Conservation (phyloP, 2,329 filamentous ascomycete species). For the Cercospora zeina region DNA sequence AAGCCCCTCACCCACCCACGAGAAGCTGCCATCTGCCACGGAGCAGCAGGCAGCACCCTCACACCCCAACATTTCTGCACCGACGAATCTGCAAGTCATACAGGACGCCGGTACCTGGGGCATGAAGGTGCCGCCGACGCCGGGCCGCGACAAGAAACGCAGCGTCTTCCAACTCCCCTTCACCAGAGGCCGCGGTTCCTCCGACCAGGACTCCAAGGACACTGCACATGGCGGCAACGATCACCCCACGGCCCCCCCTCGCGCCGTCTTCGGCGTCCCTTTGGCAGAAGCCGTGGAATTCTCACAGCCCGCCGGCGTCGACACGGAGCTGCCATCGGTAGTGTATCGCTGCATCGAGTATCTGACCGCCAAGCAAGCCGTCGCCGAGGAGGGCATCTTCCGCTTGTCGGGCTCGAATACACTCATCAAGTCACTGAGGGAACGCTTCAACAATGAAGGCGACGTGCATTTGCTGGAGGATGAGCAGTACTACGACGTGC, state of each 20-base stretch:
- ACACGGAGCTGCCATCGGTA: slow-evolving; percentile 80
- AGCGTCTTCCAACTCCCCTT: slow-evolving; percentile 58
- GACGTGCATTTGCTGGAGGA: slow-evolving; percentile 82
- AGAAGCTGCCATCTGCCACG: slow-evolving; percentile 40
- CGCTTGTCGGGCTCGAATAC: slow-evolving; percentile 94
- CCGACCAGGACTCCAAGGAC: slow-evolving; percentile 54
- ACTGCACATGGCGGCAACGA: slow-evolving; percentile 30
- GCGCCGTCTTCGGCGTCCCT: slow-evolving; percentile 77
- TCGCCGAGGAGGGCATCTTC: slow-evolving; percentile 91
- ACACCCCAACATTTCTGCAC: slow-evolving; percentile 68
- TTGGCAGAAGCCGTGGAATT: slow-evolving; percentile 82
- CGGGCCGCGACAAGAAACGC: slow-evolving; percentile 73
- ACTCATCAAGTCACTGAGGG: slow-evolving; percentile 84
- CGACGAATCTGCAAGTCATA: slow-evolving; percentile 81
- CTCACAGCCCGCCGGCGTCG: slow-evolving; percentile 70
- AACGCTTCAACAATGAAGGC: slow-evolving; percentile 90
- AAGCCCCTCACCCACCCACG: slow-evolving; percentile 41
- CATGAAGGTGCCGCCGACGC: slow-evolving; percentile 62
- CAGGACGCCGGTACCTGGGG: slow-evolving; percentile 83
- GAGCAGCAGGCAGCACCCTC: slow-evolving; percentile 29
- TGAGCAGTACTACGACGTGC: slow-evolving; percentile 87
- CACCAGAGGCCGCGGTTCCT: slow-evolving; percentile 68
- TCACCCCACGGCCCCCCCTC: slow-evolving; percentile 21
- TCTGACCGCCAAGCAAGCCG: slow-evolving; percentile 76
- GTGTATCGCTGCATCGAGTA: slow-evolving; percentile 96